Conservation (phyloP, 352 stramenopile genomes). For the Phytophthora podocarpi region DNA sequence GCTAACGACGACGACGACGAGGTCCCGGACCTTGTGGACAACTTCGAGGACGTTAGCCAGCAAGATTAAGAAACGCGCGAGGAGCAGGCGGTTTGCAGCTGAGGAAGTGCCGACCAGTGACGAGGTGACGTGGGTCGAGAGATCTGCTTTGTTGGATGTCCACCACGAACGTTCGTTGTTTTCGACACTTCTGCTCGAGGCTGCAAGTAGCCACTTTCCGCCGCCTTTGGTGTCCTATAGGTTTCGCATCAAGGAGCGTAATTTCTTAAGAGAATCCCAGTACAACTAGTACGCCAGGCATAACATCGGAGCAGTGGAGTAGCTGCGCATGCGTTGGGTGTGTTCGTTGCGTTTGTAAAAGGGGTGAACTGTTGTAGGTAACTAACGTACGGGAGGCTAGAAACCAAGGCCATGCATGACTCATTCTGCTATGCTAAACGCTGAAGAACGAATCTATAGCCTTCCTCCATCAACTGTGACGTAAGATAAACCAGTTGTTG, state of each 20-base stretch:
- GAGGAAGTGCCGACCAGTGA: constrained; percentile 1
- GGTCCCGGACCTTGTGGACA: constrained; percentile 98
- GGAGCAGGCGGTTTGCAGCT: constrained; percentile 14
- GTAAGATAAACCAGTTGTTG: too few relatives aligned
- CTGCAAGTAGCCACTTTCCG: constrained; percentile 9
- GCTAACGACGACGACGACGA: constrained; percentile 93
- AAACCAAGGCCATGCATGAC: too few relatives aligned
- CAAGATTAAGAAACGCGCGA: constrained; percentile 70
- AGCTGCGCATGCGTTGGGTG: constrained; percentile 15
- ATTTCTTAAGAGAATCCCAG: constrained; percentile 56
- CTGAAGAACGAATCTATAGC: too few relatives aligned
- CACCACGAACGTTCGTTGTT: background rate
- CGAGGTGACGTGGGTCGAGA: background rate
- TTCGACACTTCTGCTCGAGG: constrained; percentile 5
- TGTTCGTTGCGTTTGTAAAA: constrained; percentile 27
- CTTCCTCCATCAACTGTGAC: too few relatives aligned
- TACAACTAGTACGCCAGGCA: constrained; percentile 74
- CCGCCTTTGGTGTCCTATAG: constrained; percentile 38
- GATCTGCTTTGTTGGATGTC: constrained; percentile 5
- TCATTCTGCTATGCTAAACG: too few relatives aligned
- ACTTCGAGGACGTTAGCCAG: constrained; percentile 97
- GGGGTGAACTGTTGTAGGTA: too few relatives aligned
- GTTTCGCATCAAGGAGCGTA: constrained; percentile 52
- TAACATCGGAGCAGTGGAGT: constrained; percentile 32
- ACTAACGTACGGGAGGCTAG: too few relatives aligned